Evolutionary conservation across 2,329 filamentous ascomycete species (phyloP).

Genomic region (Thielaviopsis euricoi): DNA sequence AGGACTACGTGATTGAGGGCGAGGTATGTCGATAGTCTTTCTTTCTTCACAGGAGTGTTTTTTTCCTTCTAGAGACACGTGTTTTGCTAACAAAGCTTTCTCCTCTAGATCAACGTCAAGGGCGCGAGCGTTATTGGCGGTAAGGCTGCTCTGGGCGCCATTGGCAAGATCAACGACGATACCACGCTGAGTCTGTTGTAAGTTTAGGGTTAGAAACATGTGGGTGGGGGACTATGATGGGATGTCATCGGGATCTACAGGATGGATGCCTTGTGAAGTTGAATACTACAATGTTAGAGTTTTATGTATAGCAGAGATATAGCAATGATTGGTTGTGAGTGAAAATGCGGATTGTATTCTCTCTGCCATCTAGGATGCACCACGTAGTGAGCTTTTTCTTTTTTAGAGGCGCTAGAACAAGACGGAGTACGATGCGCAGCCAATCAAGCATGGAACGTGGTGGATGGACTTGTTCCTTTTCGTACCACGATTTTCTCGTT

Average conservation of each 20-base stretch:
- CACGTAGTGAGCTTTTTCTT: not conserved
- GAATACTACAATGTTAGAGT: too few species aligned
- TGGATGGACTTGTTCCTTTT: too few species aligned
- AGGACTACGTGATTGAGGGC: constrained; percentile 43
- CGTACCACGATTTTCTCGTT: too few species aligned
- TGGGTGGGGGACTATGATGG: not conserved
- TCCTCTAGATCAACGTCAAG: constrained; percentile 7
- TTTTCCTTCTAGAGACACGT: not conserved
- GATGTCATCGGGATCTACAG: not conserved
- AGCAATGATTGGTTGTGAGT: not conserved
- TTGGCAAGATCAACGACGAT: constrained; percentile 52
- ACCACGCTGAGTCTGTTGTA: constrained; percentile 49
- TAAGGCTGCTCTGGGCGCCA: constrained; percentile 45
- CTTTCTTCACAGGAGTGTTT: not conserved
- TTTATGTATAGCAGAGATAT: too few species aligned
- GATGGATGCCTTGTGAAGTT: not conserved
- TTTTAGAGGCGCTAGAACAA: too few species aligned
- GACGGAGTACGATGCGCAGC: too few species aligned
- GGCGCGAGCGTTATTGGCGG: constrained; percentile 45
- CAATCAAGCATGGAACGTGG: too few species aligned
- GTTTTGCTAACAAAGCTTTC: not conserved
- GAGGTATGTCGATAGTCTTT: constrained; percentile 31
- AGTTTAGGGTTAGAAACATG: not conserved
- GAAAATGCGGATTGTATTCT: too few species aligned
- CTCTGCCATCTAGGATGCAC: too few species aligned